Evolutionary conservation across 495 filamentous ascomycete species (phyloP).

Genomic region (Jackrogersella minutella): DNA sequence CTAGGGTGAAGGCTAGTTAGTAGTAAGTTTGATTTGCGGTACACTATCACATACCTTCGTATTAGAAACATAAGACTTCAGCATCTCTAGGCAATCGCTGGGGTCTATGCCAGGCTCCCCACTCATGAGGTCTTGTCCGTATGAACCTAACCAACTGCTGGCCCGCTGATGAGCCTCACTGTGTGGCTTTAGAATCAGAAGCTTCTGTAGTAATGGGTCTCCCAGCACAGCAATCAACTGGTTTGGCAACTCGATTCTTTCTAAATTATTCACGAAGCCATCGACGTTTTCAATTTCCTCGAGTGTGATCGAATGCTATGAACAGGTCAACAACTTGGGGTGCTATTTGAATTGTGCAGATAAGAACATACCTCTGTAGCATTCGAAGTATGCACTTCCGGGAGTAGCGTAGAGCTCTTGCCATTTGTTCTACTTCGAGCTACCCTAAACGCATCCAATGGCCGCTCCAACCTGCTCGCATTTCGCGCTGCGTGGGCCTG

Average conservation of each 20-base stretch:
- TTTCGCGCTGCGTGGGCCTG: slow-evolving; percentile 61
- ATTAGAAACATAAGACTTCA: slow-evolving; percentile 66
- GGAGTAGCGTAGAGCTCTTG: slow-evolving; percentile 58
- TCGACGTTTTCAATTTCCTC: slow-evolving; percentile 80
- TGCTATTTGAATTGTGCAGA: background rate
- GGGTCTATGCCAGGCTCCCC: slow-evolving; percentile 60
- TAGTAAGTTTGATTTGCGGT: background rate
- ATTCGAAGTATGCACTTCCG: slow-evolving; percentile 76
- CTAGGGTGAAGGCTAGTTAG: slow-evolving; percentile 48
- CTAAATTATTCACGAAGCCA: slow-evolving; percentile 76
- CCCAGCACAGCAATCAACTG: slow-evolving; percentile 79
- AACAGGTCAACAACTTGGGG: slow-evolving; percentile 20
- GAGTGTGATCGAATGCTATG: slow-evolving; percentile 69
- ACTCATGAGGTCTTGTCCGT: slow-evolving; percentile 65
- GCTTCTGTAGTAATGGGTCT: slow-evolving; percentile 81
- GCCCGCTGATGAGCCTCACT: slow-evolving; percentile 63
- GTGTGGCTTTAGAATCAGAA: slow-evolving; percentile 69
- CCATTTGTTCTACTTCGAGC: slow-evolving; percentile 57
- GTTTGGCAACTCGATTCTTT: slow-evolving; percentile 81
- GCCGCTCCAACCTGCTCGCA: slow-evolving; percentile 43
- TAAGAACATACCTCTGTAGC: slow-evolving; percentile 65
- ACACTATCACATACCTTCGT: slow-evolving; percentile 64
- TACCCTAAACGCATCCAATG: slow-evolving; percentile 61
- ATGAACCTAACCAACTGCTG: slow-evolving; percentile 71
- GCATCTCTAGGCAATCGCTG: slow-evolving; percentile 63